Base-by-base conservation (phyloP, 78 protist genomes). In the Dictyostelium firmibasis region DNA sequence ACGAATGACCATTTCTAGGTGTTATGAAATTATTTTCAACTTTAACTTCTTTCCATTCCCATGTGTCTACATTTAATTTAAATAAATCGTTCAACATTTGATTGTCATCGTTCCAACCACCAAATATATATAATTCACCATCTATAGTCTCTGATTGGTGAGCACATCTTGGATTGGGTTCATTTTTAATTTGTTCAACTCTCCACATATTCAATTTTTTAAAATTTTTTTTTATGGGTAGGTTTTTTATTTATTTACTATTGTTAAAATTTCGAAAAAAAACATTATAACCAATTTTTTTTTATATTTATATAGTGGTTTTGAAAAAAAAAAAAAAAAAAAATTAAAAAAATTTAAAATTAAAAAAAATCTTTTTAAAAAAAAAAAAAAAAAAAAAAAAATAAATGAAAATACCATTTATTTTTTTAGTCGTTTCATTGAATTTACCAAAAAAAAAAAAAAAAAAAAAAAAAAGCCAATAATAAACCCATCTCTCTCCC, bases 21-120 rank as follows among this genome's bases (percentile, higher is more conserved):
- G 75, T 69, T 11, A 89, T 81, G n/a, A 33, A 72, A 33, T 33
- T 47, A 50, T 53, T 53, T 35, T 33, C 25, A 29, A 81, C 50
- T 25, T 23, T 57, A 18, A 89, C 50, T 23, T 78, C 77, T 50
- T 89, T 87, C 94, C 94, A 89, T 47, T 89, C 83, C 94, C 86
- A 81, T 9, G 87, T 89, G 1, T 81, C 87, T 23, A 81, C 44
- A 69, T 89, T 81, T 10, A 89, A 89, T 50, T 69, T 78, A 35
- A 69, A 78, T 23, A 89, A 18, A 70, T 89, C 94, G 25, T 89
- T 89, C 29, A 89, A 35, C 94, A 89, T 89, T 69, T 69, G 81
- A 70, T 89, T 89, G 10, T 89, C 94, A 50, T 89, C 94, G 33
- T 69, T 89, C 94, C 94, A 89, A 23, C 94, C 94, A 44, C 94